These are phyloP conservation scores for Cetraspora pellucida DNA, from an alignment of 192 early-diverging fungal species.

Conservation along the genomic window DNA sequence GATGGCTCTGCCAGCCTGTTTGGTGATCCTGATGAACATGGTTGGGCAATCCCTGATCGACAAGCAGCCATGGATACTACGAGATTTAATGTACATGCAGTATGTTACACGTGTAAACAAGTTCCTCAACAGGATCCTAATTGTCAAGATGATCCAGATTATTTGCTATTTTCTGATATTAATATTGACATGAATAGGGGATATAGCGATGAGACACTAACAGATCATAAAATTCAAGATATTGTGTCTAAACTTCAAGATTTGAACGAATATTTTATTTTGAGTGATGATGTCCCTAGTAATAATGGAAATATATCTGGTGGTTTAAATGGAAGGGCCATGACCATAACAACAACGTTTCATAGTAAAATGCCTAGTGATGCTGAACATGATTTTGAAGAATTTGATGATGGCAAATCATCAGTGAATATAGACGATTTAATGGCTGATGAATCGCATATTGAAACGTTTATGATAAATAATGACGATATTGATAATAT, in stretches of 20 bases:
- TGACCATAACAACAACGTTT: constrained; percentile 7
- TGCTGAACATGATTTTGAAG: constrained; percentile 20
- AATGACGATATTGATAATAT: background rate
- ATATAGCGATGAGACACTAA: constrained; percentile 4
- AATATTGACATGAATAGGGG: background rate
- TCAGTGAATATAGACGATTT: too few relatives aligned
- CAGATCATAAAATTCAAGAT: constrained; percentile 12
- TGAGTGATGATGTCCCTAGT: constrained; percentile 14
- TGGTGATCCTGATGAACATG: constrained; percentile 31
- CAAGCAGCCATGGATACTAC: constrained; percentile 35
- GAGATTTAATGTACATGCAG: constrained; percentile 49
- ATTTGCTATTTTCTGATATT: constrained; percentile 15
- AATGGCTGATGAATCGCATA: background rate
- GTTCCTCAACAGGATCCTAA: background rate
- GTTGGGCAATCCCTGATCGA: constrained; percentile 42
- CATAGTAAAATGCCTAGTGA: constrained; percentile 17
- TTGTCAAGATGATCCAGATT: background rate
- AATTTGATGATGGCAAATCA: background rate
- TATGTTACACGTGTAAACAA: constrained; percentile 33
- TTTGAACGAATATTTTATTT: constrained; percentile 29
- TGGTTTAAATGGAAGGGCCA: background rate
- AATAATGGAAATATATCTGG: background rate
- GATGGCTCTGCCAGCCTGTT: constrained; percentile 14
- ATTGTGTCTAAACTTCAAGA: constrained; percentile 20
- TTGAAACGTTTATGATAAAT: background rate